These are phyloP conservation scores for Gymnopilus dilepis DNA, from an alignment of 768 basidiomycete species.

Conservation along the genomic window DNA sequence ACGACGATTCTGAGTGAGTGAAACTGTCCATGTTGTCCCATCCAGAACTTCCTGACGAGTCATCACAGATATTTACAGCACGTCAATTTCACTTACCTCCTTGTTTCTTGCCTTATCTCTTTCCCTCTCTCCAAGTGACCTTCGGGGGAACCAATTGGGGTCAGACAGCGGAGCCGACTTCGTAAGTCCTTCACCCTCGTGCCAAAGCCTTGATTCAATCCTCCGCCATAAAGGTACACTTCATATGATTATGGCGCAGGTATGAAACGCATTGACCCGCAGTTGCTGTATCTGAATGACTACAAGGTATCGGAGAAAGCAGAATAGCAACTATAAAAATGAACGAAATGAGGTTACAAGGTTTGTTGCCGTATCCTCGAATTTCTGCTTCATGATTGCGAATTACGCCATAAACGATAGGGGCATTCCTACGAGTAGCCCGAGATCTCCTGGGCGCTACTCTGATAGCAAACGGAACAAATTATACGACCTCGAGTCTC, in stretches of 20 bases:
- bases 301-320: conserved; percentile 55
- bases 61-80: conserved; percentile 52
- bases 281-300: background rate
- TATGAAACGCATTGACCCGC: background rate
- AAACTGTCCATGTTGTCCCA: conserved; percentile 6
- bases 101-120: background rate
- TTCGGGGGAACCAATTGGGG: conserved; percentile 74
- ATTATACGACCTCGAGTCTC: conserved; percentile 48
- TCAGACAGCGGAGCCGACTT: conserved; percentile 58
- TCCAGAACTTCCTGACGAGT: conserved; percentile 20
- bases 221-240: conserved; percentile 36
- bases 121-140: conserved; percentile 42
- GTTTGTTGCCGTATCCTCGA: conserved; percentile 24
- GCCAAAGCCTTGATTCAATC: background rate
- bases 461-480: conserved; percentile 55
- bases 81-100: conserved; percentile 6
- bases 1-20: conserved; percentile 55
- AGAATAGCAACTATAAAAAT: conserved; percentile 52
- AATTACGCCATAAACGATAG: conserved; percentile 23
- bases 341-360: conserved; percentile 60
- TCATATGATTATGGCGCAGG: conserved; percentile 67
- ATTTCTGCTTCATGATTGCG: background rate
- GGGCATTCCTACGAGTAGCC: conserved; percentile 58
- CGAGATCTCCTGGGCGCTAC: conserved; percentile 49
- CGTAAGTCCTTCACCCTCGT: conserved; percentile 30